phyloP scores from a whole-genome alignment of 2,329 filamentous ascomycete genomes.

The Xylariaceae sp. region DNA sequence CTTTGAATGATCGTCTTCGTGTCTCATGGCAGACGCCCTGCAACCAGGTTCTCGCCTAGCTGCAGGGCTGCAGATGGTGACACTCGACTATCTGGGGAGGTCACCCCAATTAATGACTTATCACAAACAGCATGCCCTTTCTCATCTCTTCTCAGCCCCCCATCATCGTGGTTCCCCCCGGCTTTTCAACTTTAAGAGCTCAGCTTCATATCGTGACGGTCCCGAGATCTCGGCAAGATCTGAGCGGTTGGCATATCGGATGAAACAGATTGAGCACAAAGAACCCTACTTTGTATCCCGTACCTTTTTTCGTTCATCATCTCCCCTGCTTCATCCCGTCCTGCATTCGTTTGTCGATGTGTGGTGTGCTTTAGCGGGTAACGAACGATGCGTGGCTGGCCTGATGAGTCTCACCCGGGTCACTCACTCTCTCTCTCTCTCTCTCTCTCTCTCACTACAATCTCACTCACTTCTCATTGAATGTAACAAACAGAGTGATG shows the following conservation, averaged over 20 bases:
- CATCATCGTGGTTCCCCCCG: background rate
- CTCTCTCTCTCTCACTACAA: background rate
- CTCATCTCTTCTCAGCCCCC: background rate
- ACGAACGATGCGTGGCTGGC: background rate
- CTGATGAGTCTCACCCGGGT: background rate
- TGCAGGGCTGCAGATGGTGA: slow-evolving; percentile 16
- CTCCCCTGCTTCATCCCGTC: background rate
- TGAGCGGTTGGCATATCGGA: background rate
- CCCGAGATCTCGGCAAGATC: background rate
- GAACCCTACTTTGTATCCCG: background rate
- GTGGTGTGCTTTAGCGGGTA: background rate
- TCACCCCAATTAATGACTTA: slow-evolving; percentile 1
- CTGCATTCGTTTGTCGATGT: background rate
- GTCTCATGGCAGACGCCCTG: background rate
- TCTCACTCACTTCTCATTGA: too few species aligned
- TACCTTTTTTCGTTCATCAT: background rate
- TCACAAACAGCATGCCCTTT: slow-evolving; percentile 2
- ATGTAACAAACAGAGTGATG: background rate
- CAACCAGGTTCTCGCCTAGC: slow-evolving; percentile 5
- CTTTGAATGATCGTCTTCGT: background rate
- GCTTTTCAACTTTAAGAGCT: background rate
- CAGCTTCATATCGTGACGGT: background rate
- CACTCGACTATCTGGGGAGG: background rate
- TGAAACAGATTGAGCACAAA: background rate
- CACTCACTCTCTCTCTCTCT: background rate